Percentiles rank a stretch among this genome's conserved stretches.
Conservation (phyloP, 495 filamentous ascomycete species). For the Chaetomidium leptoderma region DNA sequence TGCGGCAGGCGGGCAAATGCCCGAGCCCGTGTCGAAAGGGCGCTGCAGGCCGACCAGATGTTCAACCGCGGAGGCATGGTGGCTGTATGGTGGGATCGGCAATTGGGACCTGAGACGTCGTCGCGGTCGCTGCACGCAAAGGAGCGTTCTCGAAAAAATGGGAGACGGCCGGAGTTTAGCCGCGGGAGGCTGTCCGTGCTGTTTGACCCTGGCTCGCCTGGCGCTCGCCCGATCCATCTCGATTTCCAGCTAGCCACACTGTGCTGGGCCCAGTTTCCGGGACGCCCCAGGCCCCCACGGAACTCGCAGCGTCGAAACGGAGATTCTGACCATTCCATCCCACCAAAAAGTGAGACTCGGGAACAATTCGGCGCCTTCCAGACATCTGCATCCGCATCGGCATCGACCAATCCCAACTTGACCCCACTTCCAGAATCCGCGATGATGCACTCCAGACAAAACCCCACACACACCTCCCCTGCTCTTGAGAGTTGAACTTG, state of each 20-base stretch:
- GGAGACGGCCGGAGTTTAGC: conserved; percentile 16
- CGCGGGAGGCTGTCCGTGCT: background rate
- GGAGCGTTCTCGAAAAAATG: conserved; percentile 13
- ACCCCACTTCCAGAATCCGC: too few relatives aligned
- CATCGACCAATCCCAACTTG: too few relatives aligned
- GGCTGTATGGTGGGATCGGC: conserved; percentile 11
- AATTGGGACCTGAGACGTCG: background rate
- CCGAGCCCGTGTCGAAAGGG: conserved; percentile 43
- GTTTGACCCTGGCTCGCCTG: background rate
- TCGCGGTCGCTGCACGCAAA: conserved; percentile 1
- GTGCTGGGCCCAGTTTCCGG: too few relatives aligned
- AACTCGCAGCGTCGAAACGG: too few relatives aligned
- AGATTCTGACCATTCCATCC: too few relatives aligned
- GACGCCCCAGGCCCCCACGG: too few relatives aligned
- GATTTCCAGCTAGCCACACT: background rate
- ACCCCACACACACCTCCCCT: too few relatives aligned
- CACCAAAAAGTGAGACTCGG: too few relatives aligned
- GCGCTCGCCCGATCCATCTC: background rate
- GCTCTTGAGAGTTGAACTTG: too few relatives aligned
- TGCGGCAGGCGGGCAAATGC: conserved; percentile 49
- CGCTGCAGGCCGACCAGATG: conserved; percentile 41
- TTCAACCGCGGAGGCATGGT: conserved; percentile 52
- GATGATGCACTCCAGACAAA: too few relatives aligned
- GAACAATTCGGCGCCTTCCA: too few relatives aligned
- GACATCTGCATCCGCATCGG: too few relatives aligned